phyloP scores from a whole-genome alignment of 139 green algal genomes.

The Chlorella sp. region DNA sequence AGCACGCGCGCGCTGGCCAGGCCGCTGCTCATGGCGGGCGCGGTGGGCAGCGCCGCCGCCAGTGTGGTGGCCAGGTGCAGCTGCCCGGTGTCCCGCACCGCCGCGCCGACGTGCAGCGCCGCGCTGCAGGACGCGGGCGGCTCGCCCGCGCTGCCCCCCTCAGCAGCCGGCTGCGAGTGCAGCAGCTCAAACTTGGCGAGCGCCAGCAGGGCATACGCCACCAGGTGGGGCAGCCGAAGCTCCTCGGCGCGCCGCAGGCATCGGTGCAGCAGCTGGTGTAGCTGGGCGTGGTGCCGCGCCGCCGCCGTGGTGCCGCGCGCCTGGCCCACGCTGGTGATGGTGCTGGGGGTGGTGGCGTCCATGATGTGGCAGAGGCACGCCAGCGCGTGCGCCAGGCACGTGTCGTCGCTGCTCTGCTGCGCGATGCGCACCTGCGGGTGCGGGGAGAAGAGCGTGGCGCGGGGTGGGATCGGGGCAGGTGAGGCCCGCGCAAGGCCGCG shows the following conservation, averaged over 20 bases:
- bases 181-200: slow-evolving; percentile 51
- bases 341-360: slow-evolving; percentile 43
- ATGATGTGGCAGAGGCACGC: slow-evolving; percentile 54
- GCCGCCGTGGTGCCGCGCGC: slow-evolving; percentile 19
- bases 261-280: slow-evolving; percentile 55
- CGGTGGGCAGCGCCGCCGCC: slow-evolving; percentile 16
- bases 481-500: background rate
- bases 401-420: slow-evolving; percentile 51
- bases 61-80: slow-evolving; percentile 36
- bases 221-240: slow-evolving; percentile 58
- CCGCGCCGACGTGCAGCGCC: slow-evolving; percentile 21
- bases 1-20: slow-evolving; percentile 7
- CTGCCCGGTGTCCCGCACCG: slow-evolving; percentile 25
- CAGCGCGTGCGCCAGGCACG: slow-evolving; percentile 48
- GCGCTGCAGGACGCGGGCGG: background rate
- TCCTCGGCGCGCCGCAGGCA: slow-evolving; percentile 39
- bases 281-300: slow-evolving; percentile 49
- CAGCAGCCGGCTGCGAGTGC: slow-evolving; percentile 32
- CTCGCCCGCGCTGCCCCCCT: background rate
- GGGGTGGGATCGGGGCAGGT: background rate
- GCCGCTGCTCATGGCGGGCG: slow-evolving; percentile 8
- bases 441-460: background rate
- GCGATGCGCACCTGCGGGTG: slow-evolving; percentile 41
- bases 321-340: slow-evolving; percentile 17
- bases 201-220: slow-evolving; percentile 47